These are phyloP conservation scores for Podospora comata DNA, from an alignment of 495 filamentous ascomycete genomes.

Conservation along the genomic window DNA sequence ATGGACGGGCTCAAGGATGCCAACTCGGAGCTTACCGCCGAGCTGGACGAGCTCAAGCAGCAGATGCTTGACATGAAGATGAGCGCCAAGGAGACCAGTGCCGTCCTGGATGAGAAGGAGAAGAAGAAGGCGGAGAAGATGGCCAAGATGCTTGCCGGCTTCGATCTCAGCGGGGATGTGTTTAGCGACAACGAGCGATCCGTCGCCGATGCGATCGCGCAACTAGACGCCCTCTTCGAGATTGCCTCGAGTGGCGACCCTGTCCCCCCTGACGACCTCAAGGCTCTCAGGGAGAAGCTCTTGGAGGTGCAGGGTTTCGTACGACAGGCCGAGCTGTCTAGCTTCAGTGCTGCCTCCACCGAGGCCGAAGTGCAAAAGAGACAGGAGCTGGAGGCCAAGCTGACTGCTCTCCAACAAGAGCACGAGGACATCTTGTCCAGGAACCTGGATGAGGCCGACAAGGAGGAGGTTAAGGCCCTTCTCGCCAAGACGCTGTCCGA, in stretches of 20 bases:
- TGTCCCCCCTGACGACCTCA: conserved; percentile 76
- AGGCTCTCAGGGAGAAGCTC: conserved; percentile 70
- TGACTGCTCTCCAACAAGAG: conserved; percentile 69
- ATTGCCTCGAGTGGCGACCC: conserved; percentile 70
- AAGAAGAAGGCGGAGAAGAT: conserved; percentile 98
- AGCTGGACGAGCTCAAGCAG: conserved; percentile 94
- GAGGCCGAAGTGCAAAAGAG: conserved; percentile 64
- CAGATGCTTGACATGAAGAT: conserved; percentile 93
- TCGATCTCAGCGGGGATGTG: conserved; percentile 84
- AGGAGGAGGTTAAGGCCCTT: conserved; percentile 75
- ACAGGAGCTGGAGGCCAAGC: conserved; percentile 68
- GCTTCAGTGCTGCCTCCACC: conserved; percentile 53
- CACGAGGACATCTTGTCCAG: conserved; percentile 77
- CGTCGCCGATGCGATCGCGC: conserved; percentile 75
- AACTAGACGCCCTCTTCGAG: conserved; percentile 74
- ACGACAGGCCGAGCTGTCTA: conserved; percentile 83
- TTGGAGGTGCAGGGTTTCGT: conserved; percentile 89
- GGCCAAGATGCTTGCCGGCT: conserved; percentile 99
- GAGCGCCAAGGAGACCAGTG: conserved; percentile 87
- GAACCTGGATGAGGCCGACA: conserved; percentile 74
- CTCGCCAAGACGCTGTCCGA: conserved; percentile 72
- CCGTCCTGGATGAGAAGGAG: conserved; percentile 90
- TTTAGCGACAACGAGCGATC: conserved; percentile 88
- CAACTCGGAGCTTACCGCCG: conserved; percentile 83
- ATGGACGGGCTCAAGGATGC: conserved; percentile 97